Evolutionary conservation across 2,329 filamentous ascomycete species (phyloP).

Genomic region (Penicillium paneum): DNA sequence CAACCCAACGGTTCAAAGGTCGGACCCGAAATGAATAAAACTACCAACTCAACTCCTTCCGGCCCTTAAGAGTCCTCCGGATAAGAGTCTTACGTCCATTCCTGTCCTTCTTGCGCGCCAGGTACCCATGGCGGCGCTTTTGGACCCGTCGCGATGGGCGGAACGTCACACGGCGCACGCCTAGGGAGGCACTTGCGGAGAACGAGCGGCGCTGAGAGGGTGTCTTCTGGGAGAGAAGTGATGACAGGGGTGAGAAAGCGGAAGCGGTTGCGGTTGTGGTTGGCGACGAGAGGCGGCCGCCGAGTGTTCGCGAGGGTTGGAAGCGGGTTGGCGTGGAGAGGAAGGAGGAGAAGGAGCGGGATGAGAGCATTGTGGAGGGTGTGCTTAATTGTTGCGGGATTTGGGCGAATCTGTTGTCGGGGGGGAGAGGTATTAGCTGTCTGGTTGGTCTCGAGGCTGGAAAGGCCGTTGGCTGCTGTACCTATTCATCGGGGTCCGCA

Average conservation of each 20-base stretch:
- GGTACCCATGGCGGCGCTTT: conserved; percentile 61
- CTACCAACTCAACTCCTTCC: conserved; percentile 53
- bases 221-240: conserved; percentile 27
- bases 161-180: conserved; percentile 53
- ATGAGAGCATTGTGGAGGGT: conserved; percentile 35
- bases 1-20: background rate
- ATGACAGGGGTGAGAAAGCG: conserved; percentile 16
- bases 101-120: conserved; percentile 52
- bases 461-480: conserved; percentile 10
- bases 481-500: conserved; percentile 22
- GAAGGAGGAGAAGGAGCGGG: conserved; percentile 41
- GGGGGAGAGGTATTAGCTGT: conserved; percentile 5
- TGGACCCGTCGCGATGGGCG: conserved; percentile 58
- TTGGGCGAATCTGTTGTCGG: conserved; percentile 15
- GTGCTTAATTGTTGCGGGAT: conserved; percentile 22
- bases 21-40: background rate
- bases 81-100: conserved; percentile 54
- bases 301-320: conserved; percentile 29
- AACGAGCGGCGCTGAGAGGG: conserved; percentile 38
- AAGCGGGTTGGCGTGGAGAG: conserved; percentile 27
- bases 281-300: conserved; percentile 17
- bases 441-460: conserved; percentile 3
- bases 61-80: conserved; percentile 54
- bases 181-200: conserved; percentile 44
- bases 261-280: conserved; percentile 9